Conservation (phyloP, 148 eudicot genomes). For the Chenopodium quinoa region DNA sequence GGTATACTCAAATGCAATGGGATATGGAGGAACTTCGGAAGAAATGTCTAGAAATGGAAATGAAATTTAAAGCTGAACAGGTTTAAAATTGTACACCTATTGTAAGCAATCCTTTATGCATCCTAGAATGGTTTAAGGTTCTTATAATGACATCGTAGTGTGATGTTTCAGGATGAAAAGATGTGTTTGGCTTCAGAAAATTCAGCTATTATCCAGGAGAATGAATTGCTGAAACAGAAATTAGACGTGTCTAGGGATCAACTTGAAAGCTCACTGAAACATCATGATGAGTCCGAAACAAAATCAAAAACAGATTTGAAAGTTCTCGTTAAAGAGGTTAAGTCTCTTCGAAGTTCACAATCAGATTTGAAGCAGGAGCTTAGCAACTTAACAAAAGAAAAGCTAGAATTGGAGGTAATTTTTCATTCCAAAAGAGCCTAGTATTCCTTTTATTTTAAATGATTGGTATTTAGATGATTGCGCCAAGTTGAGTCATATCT, state of each 20-base stretch:
- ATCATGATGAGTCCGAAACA: constrained; percentile 58
- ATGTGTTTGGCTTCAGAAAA: constrained; percentile 34
- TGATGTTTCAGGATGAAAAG: constrained; percentile 49
- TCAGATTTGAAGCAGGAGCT: constrained; percentile 79
- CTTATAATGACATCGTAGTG: constrained; percentile 6
- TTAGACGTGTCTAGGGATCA: constrained; percentile 53
- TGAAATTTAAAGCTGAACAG: constrained; percentile 66
- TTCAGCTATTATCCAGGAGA: constrained; percentile 44
- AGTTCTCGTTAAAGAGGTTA: constrained; percentile 82
- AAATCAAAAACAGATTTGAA: constrained; percentile 77
- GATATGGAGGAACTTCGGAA: constrained; percentile 78
- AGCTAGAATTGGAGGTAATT: constrained; percentile 66
- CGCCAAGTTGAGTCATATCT: neutral
- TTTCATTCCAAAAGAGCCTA: neutral
- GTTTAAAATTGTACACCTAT: constrained; percentile 27
- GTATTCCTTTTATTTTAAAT: constrained; percentile 1
- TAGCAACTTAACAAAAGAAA: constrained; percentile 54
- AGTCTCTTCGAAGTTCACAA: constrained; percentile 65
- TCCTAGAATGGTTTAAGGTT: constrained; percentile 8
- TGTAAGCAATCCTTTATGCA: neutral
- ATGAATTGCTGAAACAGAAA: constrained; percentile 56
- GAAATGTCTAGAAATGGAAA: constrained; percentile 65
- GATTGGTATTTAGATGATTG: neutral
- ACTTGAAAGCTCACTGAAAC: constrained; percentile 49
- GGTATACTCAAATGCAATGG: constrained; percentile 79